phyloP scores from a whole-genome alignment of 2,329 filamentous ascomycete genomes.

The Ploettnerulaceae sp. region DNA sequence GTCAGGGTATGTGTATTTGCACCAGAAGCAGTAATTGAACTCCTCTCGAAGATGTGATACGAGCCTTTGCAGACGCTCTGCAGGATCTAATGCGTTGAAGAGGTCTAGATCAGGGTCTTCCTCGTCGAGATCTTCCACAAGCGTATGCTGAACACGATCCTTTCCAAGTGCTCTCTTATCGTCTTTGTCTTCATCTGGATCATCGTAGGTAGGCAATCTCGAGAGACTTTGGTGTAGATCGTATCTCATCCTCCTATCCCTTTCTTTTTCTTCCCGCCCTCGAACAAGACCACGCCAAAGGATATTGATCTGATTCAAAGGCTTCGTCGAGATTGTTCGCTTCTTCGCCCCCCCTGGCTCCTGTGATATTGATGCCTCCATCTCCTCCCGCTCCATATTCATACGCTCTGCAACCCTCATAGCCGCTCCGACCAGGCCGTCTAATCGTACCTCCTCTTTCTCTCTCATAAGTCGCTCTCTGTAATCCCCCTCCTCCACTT shows the following conservation, averaged over 20 bases:
- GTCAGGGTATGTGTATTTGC: slow-evolving; percentile 77
- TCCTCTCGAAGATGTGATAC: slow-evolving; percentile 65
- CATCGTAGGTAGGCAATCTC: slow-evolving; percentile 60
- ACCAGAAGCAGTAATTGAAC: slow-evolving; percentile 92
- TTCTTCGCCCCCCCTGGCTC: slow-evolving; percentile 19
- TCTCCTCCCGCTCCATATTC: slow-evolving; percentile 36
- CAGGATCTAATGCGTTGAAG: slow-evolving; percentile 65
- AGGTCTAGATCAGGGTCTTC: slow-evolving; percentile 76
- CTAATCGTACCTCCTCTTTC: slow-evolving; percentile 61
- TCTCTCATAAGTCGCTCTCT: slow-evolving; percentile 66
- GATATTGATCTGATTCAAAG: slow-evolving; percentile 65
- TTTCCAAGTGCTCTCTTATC: slow-evolving; percentile 65
- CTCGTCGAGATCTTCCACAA: slow-evolving; percentile 67
- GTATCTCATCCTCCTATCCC: slow-evolving; percentile 58
- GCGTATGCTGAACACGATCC: slow-evolving; percentile 48
- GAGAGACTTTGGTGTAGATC: slow-evolving; percentile 62
- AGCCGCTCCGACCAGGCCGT: slow-evolving; percentile 68
- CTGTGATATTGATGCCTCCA: slow-evolving; percentile 10
- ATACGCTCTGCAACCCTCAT: slow-evolving; percentile 80
- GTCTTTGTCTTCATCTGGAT: slow-evolving; percentile 66
- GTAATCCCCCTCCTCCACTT: slow-evolving; percentile 66
- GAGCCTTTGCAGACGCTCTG: slow-evolving; percentile 61
- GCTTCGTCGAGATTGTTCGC: slow-evolving; percentile 40
- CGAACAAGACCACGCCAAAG: slow-evolving; percentile 74
- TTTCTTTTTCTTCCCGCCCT: slow-evolving; percentile 63